Evolutionary conservation across 805 yeast genomes (phyloP).

Genomic region (Lipomyces oligophaga): DNA sequence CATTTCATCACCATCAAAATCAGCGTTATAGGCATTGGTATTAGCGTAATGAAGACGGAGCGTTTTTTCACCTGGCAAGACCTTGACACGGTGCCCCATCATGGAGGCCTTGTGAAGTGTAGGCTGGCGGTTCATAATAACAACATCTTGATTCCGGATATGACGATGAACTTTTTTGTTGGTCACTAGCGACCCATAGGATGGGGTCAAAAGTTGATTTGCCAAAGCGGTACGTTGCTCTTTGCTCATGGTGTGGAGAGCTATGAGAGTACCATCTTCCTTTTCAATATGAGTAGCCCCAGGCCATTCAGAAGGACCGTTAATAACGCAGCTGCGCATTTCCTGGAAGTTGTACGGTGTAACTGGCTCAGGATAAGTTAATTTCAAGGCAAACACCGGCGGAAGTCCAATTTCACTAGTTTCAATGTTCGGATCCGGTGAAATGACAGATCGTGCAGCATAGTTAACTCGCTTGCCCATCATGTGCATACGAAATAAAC

Average conservation of each 20-base stretch:
- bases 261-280: constrained; percentile 83
- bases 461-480: constrained; percentile 99
- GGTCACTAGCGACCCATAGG: constrained; percentile 36
- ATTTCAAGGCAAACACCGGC: constrained; percentile 92
- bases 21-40: constrained; percentile 98
- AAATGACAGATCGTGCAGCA: constrained; percentile 97
- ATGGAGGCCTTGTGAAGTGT: constrained; percentile 98
- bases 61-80: constrained; percentile 95
- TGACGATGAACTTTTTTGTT: constrained; percentile 95
- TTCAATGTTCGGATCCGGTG: constrained; percentile 97
- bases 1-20: constrained; percentile 99
- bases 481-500: constrained; percentile 97
- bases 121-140: constrained; percentile 98
- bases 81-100: constrained; percentile 99
- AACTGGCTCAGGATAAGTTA: constrained; percentile 98
- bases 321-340: constrained; percentile 88
- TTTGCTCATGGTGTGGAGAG: constrained; percentile 79
- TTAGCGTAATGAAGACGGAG: constrained; percentile 95
- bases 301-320: constrained; percentile 98
- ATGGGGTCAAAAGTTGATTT: constrained; percentile 87
- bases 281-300: constrained; percentile 96
- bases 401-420: constrained; percentile 99
- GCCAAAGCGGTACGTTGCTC: constrained; percentile 96
- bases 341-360: constrained; percentile 87
- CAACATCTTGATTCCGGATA: constrained; percentile 90